phyloP scores from a whole-genome alignment of 495 filamentous ascomycete genomes.

The Pseudoneurospora amorphoporcata region DNA sequence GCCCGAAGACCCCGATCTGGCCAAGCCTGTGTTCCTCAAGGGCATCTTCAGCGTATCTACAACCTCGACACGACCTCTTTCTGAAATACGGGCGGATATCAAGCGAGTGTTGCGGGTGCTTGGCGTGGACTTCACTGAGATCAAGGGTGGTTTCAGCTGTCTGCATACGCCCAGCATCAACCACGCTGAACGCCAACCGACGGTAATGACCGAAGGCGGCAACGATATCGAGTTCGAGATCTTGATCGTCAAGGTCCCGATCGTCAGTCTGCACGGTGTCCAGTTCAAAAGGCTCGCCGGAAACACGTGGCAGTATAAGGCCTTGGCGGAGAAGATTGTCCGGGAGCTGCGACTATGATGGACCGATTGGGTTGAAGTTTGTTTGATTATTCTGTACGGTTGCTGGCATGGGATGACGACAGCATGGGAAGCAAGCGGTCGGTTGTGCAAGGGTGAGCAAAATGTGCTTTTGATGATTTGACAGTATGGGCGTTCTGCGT shows the following conservation, averaged over 20 bases:
- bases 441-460: background rate
- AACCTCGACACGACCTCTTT: constrained; percentile 81
- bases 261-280: constrained; percentile 87
- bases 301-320: constrained; percentile 96
- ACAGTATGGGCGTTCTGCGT: background rate
- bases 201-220: constrained; percentile 26
- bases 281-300: constrained; percentile 97
- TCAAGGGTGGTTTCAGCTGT: constrained; percentile 88
- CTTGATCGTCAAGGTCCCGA: constrained; percentile 91
- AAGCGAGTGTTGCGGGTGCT: constrained; percentile 81
- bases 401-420: background rate
- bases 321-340: constrained; percentile 92
- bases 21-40: constrained; percentile 93
- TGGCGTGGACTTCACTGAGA: constrained; percentile 82
- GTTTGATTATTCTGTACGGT: background rate
- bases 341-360: constrained; percentile 68
- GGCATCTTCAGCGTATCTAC: constrained; percentile 96
- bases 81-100: constrained; percentile 79
- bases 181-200: constrained; percentile 7
- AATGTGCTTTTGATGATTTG: background rate
- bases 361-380: background rate
- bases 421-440: background rate
- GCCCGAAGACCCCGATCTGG: constrained; percentile 47
- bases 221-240: constrained; percentile 82
- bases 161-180: constrained; percentile 83